Conservation (phyloP, 176 grass and related monocot genomes). For the Zizania latifolia region DNA sequence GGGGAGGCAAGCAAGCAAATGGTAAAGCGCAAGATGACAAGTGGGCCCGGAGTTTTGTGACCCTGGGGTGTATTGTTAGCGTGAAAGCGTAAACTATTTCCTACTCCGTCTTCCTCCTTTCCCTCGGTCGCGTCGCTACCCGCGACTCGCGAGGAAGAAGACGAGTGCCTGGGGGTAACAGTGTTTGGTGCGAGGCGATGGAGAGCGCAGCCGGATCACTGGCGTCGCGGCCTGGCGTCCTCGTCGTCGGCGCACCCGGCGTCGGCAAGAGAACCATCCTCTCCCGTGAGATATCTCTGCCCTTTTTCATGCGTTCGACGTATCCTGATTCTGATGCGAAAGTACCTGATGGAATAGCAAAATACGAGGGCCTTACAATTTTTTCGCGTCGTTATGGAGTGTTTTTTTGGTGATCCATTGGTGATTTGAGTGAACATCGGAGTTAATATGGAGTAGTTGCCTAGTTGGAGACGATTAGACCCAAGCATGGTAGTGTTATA, state of each 20-base stretch:
- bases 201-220: slow-evolving; percentile 38
- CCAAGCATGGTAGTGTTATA: neutral
- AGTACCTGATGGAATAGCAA: neutral
- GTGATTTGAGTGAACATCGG: neutral
- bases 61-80: neutral
- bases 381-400: neutral
- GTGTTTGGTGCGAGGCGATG: slow-evolving; percentile 29
- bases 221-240: slow-evolving; percentile 61
- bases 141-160: slow-evolving; percentile 20
- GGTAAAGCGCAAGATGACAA: neutral
- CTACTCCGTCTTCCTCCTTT: neutral
- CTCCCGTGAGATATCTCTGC: slow-evolving; percentile 53
- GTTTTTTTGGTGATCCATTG: neutral
- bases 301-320: neutral
- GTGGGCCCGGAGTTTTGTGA: neutral
- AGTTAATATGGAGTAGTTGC: neutral
- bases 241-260: slow-evolving; percentile 65
- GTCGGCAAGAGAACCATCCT: slow-evolving; percentile 94
- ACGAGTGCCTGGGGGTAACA: slow-evolving; percentile 3
- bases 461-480: neutral
- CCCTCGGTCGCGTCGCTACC: neutral
- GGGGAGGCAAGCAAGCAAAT: neutral
- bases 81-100: neutral
- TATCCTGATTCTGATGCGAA: slow-evolving; percentile 3
- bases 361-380: neutral